Evolutionary conservation across 352 stramenopile species (phyloP), one percentile per base, ranked within the genome.

Genomic region (Phytophthora capsici): DNA sequence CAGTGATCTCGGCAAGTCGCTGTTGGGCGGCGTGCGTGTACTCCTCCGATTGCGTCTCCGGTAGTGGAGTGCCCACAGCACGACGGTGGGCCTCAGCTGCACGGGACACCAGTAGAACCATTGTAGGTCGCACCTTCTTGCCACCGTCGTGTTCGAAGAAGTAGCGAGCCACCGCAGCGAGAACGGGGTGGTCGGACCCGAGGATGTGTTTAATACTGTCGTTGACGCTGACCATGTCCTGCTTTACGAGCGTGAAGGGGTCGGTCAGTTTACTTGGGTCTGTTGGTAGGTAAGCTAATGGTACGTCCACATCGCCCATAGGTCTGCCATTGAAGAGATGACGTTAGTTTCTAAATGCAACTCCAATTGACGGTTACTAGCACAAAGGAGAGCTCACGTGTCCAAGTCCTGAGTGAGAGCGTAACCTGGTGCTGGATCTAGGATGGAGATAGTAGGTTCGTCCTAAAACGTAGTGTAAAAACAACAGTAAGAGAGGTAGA

Each of bases 91-190:
- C 88, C 53, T 98, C 90, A 6, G 98, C 89, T 16, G 96, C 96
- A 50, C 91, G 76, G 5, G 96, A 85, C 64, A 99, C 85, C 7
- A 99, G 83, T 55, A 98, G 82, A 12, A 99, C 94, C 95, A 99
- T 99, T 6, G 98, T 97, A 8, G 97, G 97, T 1, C 97, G 90
- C 51, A 99, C 91, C 73, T 99, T 99, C 73, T 99, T 99, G 66
- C 98, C 98, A 54, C 93, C 96, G 57, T 98, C 93, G 60, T 92
- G 79, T 61, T 95, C 86, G 53, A 98, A 97, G 73, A 99, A 99
- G 73, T 96, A 95, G 72, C 96, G 93, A 13, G 98, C 97, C 41
- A 98, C 98, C 49, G 98, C 97, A 28, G 90, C 92, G 22, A 99
- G 85, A 20, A 99, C 97, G 13, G 97, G 97, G 73, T 99, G 96